Evolutionary conservation across 208 protist species (phyloP).

Genomic region (Wallacemonas sp.): DNA sequence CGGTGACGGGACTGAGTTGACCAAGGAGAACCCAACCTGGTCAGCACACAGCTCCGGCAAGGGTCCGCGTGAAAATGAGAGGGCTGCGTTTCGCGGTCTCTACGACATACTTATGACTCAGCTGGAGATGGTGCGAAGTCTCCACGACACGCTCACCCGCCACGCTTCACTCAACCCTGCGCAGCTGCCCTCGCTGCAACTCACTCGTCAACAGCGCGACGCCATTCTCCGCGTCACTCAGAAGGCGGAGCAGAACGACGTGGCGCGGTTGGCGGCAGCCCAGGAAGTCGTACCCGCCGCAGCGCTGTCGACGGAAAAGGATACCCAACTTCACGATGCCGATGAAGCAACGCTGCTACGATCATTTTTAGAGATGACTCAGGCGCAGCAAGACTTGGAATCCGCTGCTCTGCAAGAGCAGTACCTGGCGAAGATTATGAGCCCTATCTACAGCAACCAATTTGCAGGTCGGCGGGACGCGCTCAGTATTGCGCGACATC

Average conservation of each 20-base stretch:
- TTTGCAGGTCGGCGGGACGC: conserved; percentile 62
- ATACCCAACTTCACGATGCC: too few species aligned
- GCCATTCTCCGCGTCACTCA: conserved; percentile 17
- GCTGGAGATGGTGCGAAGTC: conserved; percentile 24
- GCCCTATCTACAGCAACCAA: conserved; percentile 55
- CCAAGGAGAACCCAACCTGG: conserved; percentile 6
- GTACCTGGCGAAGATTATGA: conserved; percentile 43
- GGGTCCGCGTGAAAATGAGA: conserved; percentile 35
- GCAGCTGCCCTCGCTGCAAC: conserved; percentile 34
- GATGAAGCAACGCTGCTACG: too few species aligned
- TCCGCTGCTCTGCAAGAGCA: conserved; percentile 50
- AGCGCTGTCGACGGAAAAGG: too few species aligned
- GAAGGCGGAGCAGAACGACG: neutral
- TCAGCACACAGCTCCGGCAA: conserved; percentile 18
- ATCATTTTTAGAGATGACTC: conserved; percentile 29
- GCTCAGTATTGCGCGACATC: conserved; percentile 69
- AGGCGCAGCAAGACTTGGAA: conserved; percentile 20
- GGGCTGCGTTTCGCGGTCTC: conserved; percentile 42
- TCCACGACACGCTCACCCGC: conserved; percentile 36
- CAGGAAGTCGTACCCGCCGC: too few species aligned
- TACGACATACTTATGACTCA: conserved; percentile 35
- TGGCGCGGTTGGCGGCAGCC: too few species aligned
- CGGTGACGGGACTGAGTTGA: conserved; percentile 14
- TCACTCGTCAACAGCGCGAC: conserved; percentile 29
- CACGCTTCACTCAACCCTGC: conserved; percentile 36